Evolutionary conservation across 176 grass and related monocot genomes (phyloP).

Genomic region (Areca catechu): DNA sequence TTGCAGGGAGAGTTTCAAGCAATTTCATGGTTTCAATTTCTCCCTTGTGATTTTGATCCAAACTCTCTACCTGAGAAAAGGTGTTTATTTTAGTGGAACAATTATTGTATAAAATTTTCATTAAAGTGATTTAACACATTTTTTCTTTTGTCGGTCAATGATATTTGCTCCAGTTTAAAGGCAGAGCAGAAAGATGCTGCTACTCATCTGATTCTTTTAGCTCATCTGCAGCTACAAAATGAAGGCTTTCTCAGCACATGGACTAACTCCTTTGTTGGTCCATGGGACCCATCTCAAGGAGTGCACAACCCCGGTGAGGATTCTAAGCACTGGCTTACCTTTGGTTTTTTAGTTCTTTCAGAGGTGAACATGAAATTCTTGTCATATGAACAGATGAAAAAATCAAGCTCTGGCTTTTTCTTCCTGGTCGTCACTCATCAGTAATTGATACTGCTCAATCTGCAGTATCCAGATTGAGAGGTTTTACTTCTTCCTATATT

Average conservation of each 20-base stretch:
- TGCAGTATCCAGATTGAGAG: constrained; percentile 85
- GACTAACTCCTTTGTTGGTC: constrained; percentile 99
- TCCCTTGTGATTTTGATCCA: constrained; percentile 65
- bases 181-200: constrained; percentile 83
- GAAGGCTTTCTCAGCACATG: constrained; percentile 88
- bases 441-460: constrained; percentile 54
- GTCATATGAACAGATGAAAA: constrained; percentile 72
- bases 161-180: constrained; percentile 60
- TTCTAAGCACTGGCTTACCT: background rate
- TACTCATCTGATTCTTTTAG: constrained; percentile 60
- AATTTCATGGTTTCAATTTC: constrained; percentile 96
- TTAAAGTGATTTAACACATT: constrained; percentile 27
- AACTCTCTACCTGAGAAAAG: constrained; percentile 54
- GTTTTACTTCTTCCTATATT: constrained; percentile 29
- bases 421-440: constrained; percentile 69
- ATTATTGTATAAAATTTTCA: constrained; percentile 16
- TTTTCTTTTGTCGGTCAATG: constrained; percentile 17
- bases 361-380: constrained; percentile 5
- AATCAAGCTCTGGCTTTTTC: constrained; percentile 98
- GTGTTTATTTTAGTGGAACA: constrained; percentile 17
- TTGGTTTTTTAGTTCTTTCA: background rate
- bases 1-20: constrained; percentile 80
- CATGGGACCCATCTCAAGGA: constrained; percentile 99
- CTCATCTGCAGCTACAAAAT: constrained; percentile 72
- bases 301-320: constrained; percentile 87